phyloP scores from a whole-genome alignment of 1,284 basidiomycete genomes.

The Nidula niveotomentosa region DNA sequence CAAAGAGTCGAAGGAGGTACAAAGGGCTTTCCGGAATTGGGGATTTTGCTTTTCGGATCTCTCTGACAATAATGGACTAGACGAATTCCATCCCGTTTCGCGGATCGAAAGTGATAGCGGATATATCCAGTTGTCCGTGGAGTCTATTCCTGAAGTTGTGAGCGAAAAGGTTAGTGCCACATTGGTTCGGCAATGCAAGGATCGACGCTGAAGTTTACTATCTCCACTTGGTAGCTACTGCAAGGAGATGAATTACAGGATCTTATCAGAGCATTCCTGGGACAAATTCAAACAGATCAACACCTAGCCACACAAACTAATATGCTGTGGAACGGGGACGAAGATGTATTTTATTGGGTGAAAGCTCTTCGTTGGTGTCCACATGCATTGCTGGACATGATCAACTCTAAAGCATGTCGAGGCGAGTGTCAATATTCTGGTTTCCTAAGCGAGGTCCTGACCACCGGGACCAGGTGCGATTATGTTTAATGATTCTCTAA shows the following conservation, averaged over 20 bases:
- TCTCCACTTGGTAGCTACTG: constrained; percentile 47
- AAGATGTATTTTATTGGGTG: constrained; percentile 56
- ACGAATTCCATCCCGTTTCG: constrained; percentile 17
- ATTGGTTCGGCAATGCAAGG: constrained; percentile 4
- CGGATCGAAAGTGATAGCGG: constrained; percentile 30
- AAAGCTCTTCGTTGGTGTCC: constrained; percentile 79
- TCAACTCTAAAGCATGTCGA: constrained; percentile 93
- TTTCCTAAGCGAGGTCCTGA: not conserved
- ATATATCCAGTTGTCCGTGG: constrained; percentile 61
- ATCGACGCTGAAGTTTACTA: constrained; percentile 8
- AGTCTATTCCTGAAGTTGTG: constrained; percentile 61
- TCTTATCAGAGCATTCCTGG: constrained; percentile 66
- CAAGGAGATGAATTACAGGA: constrained; percentile 63
- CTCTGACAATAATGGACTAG: constrained; percentile 18
- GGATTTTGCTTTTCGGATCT: constrained; percentile 61
- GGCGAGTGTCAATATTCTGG: constrained; percentile 42
- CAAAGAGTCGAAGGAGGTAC: constrained; percentile 35
- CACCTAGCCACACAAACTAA: not conserved
- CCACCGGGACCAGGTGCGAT: constrained; percentile 67
- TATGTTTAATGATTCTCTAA: constrained; percentile 93
- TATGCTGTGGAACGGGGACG: not conserved
- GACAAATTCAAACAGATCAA: constrained; percentile 28
- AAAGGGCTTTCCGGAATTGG: constrained; percentile 64
- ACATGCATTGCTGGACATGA: constrained; percentile 71
- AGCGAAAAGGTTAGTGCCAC: constrained; percentile 57